A percentile compares a stretch with the other conserved stretches of the same genome.
Evolutionary conservation across 129 eudicot species (phyloP).

Genomic region (Scalesia atractyloides): DNA sequence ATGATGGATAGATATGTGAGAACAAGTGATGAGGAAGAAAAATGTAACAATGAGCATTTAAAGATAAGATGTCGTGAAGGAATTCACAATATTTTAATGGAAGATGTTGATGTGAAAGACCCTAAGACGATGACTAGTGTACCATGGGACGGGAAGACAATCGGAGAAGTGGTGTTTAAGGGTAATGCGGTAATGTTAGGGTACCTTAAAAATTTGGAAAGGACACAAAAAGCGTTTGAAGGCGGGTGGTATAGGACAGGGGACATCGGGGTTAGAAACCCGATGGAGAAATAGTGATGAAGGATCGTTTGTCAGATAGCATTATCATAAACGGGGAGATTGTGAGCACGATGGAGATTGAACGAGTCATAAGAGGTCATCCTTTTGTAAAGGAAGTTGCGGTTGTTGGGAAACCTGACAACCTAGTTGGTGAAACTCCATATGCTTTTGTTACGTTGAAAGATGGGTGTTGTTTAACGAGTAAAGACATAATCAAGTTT

Average conservation of each 20-base stretch:
- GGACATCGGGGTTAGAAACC: slow-evolving; percentile 53
- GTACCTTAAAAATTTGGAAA: slow-evolving; percentile 44
- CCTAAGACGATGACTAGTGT: slow-evolving; percentile 51
- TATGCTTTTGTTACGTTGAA: slow-evolving; percentile 61
- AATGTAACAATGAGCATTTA: background rate
- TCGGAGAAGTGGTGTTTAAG: slow-evolving; percentile 66
- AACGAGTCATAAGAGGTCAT: slow-evolving; percentile 50
- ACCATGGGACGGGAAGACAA: slow-evolving; percentile 56
- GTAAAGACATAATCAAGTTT: slow-evolving; percentile 37
- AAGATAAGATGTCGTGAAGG: slow-evolving; percentile 38
- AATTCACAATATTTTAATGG: slow-evolving; percentile 43
- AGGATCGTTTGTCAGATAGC: slow-evolving; percentile 49
- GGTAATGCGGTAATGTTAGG: slow-evolving; percentile 65
- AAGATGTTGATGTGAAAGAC: slow-evolving; percentile 64
- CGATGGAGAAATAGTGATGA: slow-evolving; percentile 48
- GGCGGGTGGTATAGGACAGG: slow-evolving; percentile 73
- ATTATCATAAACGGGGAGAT: slow-evolving; percentile 37
- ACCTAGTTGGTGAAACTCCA: slow-evolving; percentile 41
- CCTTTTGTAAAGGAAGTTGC: slow-evolving; percentile 58
- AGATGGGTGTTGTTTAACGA: slow-evolving; percentile 28
- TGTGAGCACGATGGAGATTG: slow-evolving; percentile 60
- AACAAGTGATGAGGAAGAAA: background rate
- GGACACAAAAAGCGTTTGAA: slow-evolving; percentile 39
- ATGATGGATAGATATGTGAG: slow-evolving; percentile 22
- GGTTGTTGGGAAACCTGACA: slow-evolving; percentile 52